Evolutionary conservation across 352 stramenopile genomes (phyloP), one percentile per base, ranked within the genome.

Genomic region (Phytopythium helicoides): DNA sequence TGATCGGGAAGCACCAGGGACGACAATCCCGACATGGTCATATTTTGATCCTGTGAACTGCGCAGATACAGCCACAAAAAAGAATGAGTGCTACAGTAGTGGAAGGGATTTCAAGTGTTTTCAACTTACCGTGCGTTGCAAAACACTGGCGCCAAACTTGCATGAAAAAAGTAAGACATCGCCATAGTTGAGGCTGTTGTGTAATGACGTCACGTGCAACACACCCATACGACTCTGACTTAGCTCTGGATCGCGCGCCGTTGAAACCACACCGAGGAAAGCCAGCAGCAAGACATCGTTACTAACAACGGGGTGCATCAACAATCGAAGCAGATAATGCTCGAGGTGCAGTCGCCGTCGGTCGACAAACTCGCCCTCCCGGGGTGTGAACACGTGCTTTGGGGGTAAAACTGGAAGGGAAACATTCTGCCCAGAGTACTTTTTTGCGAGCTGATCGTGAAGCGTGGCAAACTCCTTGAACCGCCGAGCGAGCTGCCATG

Each of bases 111-210:
- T n/a, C n/a, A n/a, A n/a, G 41, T 33, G 7, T 36, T 10, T 9
- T 31, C 21, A 3, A 47, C 58, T 7, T 45, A 94, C 77, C 78
- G 86, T 92, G 19, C 84, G 81, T 54, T 92, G 81, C 15, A 92
- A 58, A 44, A 87, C 75, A 38, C 81, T 92, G 0, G 78, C 78
- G 6, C 81, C 78, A 62, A 94, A 94, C 33, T 72, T 66, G 46
- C 76, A 89, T 16, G 81, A 92, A 51, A 94, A 92, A 16, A 94
- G 42, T 15, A 94, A 47, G n/a, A 94, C 87, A 38, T 92, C 84
- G 22, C 84, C 84, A 38, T 68, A 86, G 33, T 67, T 49, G 38
- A 92, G 59, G 28, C 70, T 84, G n/a, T 86, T 59, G 39, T 94
- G 78, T 19, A 94, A 56, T 12, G 81, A 80, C 18, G 80, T 89